Base-by-base conservation (phyloP, 192 early-diverging fungal genomes). In the Borealophlyctis nickersoniae region DNA sequence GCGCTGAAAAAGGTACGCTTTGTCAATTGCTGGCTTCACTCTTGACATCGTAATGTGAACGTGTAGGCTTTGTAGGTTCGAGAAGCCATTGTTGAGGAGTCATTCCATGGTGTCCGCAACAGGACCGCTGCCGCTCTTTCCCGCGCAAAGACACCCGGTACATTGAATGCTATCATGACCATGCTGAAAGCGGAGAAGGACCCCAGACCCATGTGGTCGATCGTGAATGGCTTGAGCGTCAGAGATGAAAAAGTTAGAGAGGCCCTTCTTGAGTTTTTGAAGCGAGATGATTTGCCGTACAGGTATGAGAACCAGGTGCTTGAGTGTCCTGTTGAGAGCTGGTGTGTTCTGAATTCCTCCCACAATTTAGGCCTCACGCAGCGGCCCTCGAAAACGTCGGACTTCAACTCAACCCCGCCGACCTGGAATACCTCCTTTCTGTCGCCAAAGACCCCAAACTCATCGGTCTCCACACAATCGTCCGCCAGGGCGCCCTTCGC, bases 341-440 rank as follows among this genome's bases (percentile, higher is more conserved):
- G n/a, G n/a, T n/a, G n/a, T n/a, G n/a, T n/a, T n/a, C n/a, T n/a
- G n/a, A n/a, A n/a, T n/a, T n/a, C n/a, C n/a, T n/a, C n/a, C n/a
- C 9, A 14, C 7, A 27, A 27, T 14, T 62, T 22, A 73, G 67
- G 22, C 69, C 75, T 11, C 64, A 62, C 28, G 60, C 31, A 30
- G n/a, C 52, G 1, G 76, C 69, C 4, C 62, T 77, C 14, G 36
- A 51, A 5, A 65, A 65, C 50, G 62, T 83, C 11, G 81, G 73
- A 19, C 34, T 53, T 19, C 81, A 83, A 56, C 63, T 63, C n/a
- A 65, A 81, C 58, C 71, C 74, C 11, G 71, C 70, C 48, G 81
- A 83, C 55, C 26, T 74, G 2, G 35, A 24, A 0, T 71, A 71
- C 48, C 66, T 83, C 28, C 36, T 83, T 1, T 34, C 63, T 13